Evolutionary conservation across 805 yeast species (phyloP).

Genomic region (Candida morakotiae): DNA sequence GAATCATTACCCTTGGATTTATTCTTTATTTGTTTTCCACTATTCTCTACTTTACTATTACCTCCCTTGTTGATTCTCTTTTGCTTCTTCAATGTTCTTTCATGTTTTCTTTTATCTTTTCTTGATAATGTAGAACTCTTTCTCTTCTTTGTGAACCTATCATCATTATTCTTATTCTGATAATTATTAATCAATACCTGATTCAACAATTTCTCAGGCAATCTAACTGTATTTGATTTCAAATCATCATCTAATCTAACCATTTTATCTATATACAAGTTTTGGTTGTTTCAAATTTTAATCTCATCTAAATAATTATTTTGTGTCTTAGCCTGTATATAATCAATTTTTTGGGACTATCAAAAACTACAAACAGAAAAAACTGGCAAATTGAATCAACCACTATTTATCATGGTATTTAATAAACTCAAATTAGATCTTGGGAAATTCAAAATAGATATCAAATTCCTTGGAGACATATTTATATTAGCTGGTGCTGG

Average conservation of each 20-base stretch:
- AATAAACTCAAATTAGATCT: constrained; percentile 29
- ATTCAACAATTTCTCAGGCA: constrained; percentile 54
- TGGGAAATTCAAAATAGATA: constrained; percentile 35
- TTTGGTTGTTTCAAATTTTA: constrained; percentile 1
- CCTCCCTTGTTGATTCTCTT: constrained; percentile 14
- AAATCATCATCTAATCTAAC: constrained; percentile 7
- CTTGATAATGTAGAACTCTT: constrained; percentile 18
- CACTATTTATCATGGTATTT: constrained; percentile 16
- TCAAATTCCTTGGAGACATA: constrained; percentile 39
- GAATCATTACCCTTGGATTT: neutral
- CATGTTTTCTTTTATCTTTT: constrained; percentile 35
- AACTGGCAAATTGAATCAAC: no score
- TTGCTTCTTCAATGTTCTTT: constrained; percentile 28
- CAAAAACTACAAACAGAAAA: neutral
- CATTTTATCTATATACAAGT: constrained; percentile 3
- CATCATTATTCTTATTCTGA: constrained; percentile 23
- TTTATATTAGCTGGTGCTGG: constrained; percentile 55
- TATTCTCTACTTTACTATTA: neutral
- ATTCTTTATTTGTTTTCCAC: constrained; percentile 9
- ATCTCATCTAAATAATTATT: constrained; percentile 4
- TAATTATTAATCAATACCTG: constrained; percentile 40
- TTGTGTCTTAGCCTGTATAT: neutral
- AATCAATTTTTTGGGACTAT: neutral
- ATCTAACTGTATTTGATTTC: constrained; percentile 39
- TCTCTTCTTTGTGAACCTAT: constrained; percentile 19